phyloP scores from a whole-genome alignment of 129 eudicot genomes.

The Flaveria bidentis region DNA sequence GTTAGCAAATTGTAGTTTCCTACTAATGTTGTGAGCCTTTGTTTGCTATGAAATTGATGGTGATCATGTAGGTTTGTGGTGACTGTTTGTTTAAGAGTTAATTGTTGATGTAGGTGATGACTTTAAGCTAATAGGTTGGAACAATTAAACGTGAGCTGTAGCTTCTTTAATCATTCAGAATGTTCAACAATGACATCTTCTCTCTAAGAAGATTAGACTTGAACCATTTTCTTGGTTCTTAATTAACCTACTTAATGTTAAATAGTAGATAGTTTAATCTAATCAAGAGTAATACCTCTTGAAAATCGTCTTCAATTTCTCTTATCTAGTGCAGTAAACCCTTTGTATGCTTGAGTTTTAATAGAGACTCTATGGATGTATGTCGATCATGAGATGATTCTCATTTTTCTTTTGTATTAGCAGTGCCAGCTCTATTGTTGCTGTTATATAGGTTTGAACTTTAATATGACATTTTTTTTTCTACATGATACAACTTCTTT shows the following conservation, averaged over 20 bases:
- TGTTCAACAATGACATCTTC: neutral
- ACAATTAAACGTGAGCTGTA: neutral
- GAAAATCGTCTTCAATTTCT: neutral
- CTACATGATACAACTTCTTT: neutral
- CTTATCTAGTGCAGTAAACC: neutral
- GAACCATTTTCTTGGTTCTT: neutral
- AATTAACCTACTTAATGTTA: neutral
- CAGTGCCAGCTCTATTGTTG: slow-evolving; percentile 2
- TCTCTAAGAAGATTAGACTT: neutral
- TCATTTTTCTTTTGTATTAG: neutral
- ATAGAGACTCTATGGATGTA: neutral
- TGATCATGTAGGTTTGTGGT: neutral
- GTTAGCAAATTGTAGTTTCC: neutral
- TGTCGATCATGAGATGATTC: slow-evolving; percentile 4
- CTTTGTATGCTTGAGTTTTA: slow-evolving; percentile 15
- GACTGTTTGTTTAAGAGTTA: neutral
- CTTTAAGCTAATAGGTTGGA: neutral
- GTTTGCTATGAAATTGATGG: neutral
- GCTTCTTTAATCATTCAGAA: neutral
- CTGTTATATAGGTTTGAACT: neutral
- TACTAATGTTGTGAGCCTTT: neutral
- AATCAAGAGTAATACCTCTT: neutral
- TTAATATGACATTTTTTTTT: neutral
- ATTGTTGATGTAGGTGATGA: neutral
- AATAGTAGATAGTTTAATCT: neutral